Percentiles rank a stretch among this genome's conserved stretches.
Evolutionary conservation across 345 rosid genomes (phyloP).

Genomic region (Erysimum cheiranthoides): DNA sequence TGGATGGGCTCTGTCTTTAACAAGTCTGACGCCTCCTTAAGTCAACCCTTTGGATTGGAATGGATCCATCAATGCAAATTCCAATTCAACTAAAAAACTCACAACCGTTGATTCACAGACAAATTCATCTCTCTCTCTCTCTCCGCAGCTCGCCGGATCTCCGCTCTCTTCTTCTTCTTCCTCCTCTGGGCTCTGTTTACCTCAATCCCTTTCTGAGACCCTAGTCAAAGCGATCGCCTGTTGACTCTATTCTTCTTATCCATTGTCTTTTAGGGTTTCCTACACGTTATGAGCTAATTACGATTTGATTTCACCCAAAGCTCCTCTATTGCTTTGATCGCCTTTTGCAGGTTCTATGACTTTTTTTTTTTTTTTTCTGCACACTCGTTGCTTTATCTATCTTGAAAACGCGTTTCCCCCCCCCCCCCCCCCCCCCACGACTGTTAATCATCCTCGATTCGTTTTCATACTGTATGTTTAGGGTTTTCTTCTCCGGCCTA

Average conservation of each 20-base stretch:
- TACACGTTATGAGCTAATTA: conserved; percentile 27
- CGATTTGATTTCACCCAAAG: conserved; percentile 26
- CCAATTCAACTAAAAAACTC: background rate
- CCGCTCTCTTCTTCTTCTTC: conserved; percentile 20
- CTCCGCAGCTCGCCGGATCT: conserved; percentile 43
- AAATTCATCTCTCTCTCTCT: conserved; percentile 18
- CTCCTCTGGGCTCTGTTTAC: conserved; percentile 8
- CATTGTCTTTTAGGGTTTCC: conserved; percentile 31
- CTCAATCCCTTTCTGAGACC: conserved; percentile 1
- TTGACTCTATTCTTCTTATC: conserved; percentile 2
- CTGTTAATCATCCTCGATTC: background rate
- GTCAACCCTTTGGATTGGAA: conserved; percentile 32
- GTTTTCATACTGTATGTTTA: conserved; percentile 9
- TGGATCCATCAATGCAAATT: conserved; percentile 18
- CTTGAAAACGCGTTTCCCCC: conserved; percentile 18
- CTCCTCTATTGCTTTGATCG: background rate
- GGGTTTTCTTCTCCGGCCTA: conserved; percentile 66
- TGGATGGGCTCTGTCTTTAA: background rate
- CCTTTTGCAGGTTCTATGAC: conserved; percentile 21
- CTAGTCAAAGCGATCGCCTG: conserved; percentile 27
- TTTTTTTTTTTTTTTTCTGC: background rate
- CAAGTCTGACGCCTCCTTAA: conserved; percentile 14
- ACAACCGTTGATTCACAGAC: conserved; percentile 19
- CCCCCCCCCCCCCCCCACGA: background rate
- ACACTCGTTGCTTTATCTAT: background rate